Evolutionary conservation across 805 yeast genomes (phyloP).

Genomic region (Lipomyces sp.): DNA sequence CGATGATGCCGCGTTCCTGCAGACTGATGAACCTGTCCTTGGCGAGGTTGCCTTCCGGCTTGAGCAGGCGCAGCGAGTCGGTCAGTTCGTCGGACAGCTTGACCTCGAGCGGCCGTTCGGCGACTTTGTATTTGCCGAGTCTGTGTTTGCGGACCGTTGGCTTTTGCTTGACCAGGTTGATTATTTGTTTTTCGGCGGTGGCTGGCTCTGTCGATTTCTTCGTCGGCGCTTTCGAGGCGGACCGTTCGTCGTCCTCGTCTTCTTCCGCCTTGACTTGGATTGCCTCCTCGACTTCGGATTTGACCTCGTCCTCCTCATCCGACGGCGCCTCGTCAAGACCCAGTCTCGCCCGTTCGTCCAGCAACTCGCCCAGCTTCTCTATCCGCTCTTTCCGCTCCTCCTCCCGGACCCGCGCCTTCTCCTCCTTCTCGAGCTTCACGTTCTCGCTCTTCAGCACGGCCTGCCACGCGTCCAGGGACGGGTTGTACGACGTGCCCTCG

Average conservation of each 20-base stretch:
- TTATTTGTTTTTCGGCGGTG: conserved; percentile 48
- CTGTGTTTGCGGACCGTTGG: conserved; percentile 32
- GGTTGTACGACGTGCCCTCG: conserved; percentile 92
- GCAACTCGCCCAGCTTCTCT: conserved; percentile 57
- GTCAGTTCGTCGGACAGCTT: conserved; percentile 86
- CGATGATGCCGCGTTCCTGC: conserved; percentile 84
- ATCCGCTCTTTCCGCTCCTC: conserved; percentile 64
- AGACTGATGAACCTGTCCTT: conserved; percentile 76
- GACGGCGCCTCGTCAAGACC: conserved; percentile 44
- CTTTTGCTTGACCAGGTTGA: conserved; percentile 35
- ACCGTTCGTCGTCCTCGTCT: conserved; percentile 46
- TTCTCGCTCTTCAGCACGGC: conserved; percentile 64
- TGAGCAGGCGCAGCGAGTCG: conserved; percentile 76
- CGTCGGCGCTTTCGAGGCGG: neutral
- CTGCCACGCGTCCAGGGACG: conserved; percentile 81
- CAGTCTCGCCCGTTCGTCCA: conserved; percentile 50
- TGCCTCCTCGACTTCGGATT: conserved; percentile 57
- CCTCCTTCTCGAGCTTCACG: conserved; percentile 59
- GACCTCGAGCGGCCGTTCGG: conserved; percentile 56
- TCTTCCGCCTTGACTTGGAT: conserved; percentile 55
- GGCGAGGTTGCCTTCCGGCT: conserved; percentile 85
- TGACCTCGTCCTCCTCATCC: conserved; percentile 40
- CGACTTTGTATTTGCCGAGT: conserved; percentile 35
- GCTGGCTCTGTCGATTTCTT: neutral
- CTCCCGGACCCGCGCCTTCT: conserved; percentile 52